Conservation (phyloP, 2,329 filamentous ascomycete genomes). For the Phoma sp. region DNA sequence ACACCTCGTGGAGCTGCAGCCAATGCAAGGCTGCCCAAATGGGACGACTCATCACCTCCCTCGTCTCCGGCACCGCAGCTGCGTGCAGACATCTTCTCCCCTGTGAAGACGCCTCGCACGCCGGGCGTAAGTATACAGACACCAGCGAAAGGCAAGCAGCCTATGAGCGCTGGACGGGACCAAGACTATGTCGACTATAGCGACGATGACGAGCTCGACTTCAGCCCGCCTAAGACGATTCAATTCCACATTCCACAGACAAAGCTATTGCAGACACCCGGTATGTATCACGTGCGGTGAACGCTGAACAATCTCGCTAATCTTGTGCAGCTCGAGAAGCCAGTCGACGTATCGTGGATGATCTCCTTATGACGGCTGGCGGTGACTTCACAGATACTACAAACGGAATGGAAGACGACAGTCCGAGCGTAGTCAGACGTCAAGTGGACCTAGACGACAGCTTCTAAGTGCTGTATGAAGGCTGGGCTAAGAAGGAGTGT, state of each 20-base stretch:
- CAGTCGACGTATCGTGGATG: constrained; percentile 80
- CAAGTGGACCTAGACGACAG: constrained; percentile 56
- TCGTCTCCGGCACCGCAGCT: constrained; percentile 76
- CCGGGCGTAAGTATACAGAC: constrained; percentile 86
- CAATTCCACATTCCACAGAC: constrained; percentile 82
- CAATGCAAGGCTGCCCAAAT: constrained; percentile 28
- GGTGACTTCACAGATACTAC: constrained; percentile 59
- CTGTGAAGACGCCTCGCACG: constrained; percentile 68
- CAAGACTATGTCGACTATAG: constrained; percentile 72
- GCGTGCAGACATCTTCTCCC: constrained; percentile 84
- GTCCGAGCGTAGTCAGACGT: constrained; percentile 56
- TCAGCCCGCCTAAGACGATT: constrained; percentile 93
- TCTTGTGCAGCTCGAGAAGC: constrained; percentile 71
- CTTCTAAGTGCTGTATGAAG: constrained; percentile 40
- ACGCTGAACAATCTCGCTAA: constrained; percentile 10
- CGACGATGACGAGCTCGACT: constrained; percentile 65
- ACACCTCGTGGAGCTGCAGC: constrained; percentile 33
- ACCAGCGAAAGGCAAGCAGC: constrained; percentile 57
- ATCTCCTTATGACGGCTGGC: constrained; percentile 78
- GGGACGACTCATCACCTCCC: constrained; percentile 56
- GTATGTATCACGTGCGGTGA: constrained; percentile 52
- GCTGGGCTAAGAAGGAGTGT: not conserved
- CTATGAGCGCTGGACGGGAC: constrained; percentile 58
- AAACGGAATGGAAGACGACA: constrained; percentile 52
- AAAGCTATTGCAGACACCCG: constrained; percentile 79